These are phyloP conservation scores for Lyophyllum shimeji DNA, from an alignment of 768 basidiomycete species.

Conservation along the genomic window DNA sequence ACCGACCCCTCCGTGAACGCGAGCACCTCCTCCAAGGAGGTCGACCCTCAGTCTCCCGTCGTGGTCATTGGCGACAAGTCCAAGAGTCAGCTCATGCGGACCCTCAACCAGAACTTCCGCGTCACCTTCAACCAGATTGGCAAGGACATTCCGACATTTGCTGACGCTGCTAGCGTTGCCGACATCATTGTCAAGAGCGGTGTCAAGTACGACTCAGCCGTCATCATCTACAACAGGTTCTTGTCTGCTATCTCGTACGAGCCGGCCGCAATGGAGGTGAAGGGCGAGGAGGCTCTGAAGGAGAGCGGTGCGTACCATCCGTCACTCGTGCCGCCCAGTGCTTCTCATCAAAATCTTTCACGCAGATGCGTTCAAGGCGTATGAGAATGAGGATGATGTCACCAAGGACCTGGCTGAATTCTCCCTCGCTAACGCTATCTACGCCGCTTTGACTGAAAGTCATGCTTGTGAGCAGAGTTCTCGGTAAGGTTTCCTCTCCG, in stretches of 20 bases:
- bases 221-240: conserved; percentile 83
- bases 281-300: conserved; percentile 78
- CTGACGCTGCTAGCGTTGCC: conserved; percentile 91
- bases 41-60: conserved; percentile 64
- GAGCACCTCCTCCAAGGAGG: conserved; percentile 33
- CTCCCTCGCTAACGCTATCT: conserved; percentile 95
- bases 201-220: conserved; percentile 83
- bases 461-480: conserved; percentile 95
- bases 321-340: background rate
- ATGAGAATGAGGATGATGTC: conserved; percentile 97
- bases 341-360: background rate
- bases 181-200: conserved; percentile 88
- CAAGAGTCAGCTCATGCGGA: conserved; percentile 84
- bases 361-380: conserved; percentile 85
- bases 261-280: conserved; percentile 69
- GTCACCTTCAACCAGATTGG: conserved; percentile 98
- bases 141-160: conserved; percentile 95
- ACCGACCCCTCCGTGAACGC: conserved; percentile 20
- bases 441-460: conserved; percentile 88
- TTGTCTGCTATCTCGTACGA: conserved; percentile 92
- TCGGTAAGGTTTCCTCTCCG: conserved; percentile 49
- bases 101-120: conserved; percentile 60
- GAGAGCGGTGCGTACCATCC: conserved; percentile 63
- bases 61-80: conserved; percentile 97
- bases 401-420: conserved; percentile 95